Evolutionary conservation across 2,329 filamentous ascomycete genomes (phyloP), one percentile per base, ranked within the genome.

Genomic region (Monascus ruber): DNA sequence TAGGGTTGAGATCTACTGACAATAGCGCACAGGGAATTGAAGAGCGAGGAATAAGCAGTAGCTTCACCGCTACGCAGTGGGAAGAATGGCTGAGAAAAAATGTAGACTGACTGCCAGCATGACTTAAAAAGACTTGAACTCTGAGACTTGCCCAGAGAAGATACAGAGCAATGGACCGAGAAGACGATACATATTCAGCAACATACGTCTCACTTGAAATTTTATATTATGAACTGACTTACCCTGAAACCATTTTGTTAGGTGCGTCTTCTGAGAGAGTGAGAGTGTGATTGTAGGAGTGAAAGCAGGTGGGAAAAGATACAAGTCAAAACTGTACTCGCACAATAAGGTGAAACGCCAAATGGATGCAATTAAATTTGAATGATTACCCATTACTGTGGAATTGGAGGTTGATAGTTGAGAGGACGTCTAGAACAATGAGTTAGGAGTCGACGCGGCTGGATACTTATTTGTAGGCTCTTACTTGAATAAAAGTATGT

Each of bases 401-500:
- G 55, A 35, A 57, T 47, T 32, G 83, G 82, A 45, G 83, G 76
- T 60, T 88, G 82, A 64, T 85, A 91, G 66, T 89, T 87, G 56
- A 91, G 80, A 39, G 84, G 83, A 51, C 85, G 81, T 69, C 85
- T 91, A 48, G 28, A 37, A 11, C 44, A 29, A 35, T 35, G 4
- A 17, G 31, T 49, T 41, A 56, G 45, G 43, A 52, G 48, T 58
- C 46, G 45, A 43, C 37, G 28, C 43, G 44, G 33, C 42, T 41
- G 26, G 45, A 43, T 35, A 47, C 42, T 38, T 54, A 47, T 46
- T 17, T 17, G 53, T n/a, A 31, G 31, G 32, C 31, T 72, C 84
- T 64, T 70, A 95, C 89, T 98, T 98, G 77, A 98, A 98, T 27
- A 98, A 77, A 40, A 98, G 76, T 56, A 98, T 98, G 64, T 98